These are phyloP conservation scores for Monosporascus sp. DNA, from an alignment of 2,329 filamentous ascomycete species.

Conservation along the genomic window DNA sequence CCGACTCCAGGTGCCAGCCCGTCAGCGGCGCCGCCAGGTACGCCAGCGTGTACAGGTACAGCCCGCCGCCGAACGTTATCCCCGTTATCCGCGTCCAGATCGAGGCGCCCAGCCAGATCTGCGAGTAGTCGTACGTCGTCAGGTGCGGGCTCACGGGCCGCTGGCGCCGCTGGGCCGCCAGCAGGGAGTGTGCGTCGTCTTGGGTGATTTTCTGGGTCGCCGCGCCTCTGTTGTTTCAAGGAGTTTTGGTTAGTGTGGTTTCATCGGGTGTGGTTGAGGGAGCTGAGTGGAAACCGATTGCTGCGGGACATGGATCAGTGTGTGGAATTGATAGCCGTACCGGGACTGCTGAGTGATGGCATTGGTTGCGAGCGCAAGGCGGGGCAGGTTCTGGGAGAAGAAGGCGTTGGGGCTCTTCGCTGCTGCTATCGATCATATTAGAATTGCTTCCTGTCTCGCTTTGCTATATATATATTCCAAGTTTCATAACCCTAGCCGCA, in stretches of 20 bases:
- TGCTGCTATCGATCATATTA: conserved; percentile 25
- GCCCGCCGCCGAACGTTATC: conserved; percentile 59
- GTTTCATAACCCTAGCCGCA: neutral
- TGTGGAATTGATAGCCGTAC: conserved; percentile 28
- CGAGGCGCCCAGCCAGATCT: conserved; percentile 75
- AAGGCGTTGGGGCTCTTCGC: conserved; percentile 40
- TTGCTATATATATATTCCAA: neutral
- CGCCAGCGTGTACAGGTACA: conserved; percentile 75
- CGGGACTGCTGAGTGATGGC: conserved; percentile 40
- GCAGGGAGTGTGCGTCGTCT: conserved; percentile 55
- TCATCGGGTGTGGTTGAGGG: too few relatives aligned
- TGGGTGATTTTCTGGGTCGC: conserved; percentile 53
- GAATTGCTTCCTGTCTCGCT: neutral
- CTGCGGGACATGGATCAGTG: neutral
- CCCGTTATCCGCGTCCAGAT: conserved; percentile 83
- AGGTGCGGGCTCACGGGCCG: conserved; percentile 85
- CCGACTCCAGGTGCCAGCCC: conserved; percentile 57
- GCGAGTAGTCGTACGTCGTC: conserved; percentile 76
- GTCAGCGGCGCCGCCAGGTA: conserved; percentile 77
- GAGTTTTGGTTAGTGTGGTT: neutral
- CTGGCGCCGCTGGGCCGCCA: conserved; percentile 72
- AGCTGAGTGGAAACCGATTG: too few relatives aligned
- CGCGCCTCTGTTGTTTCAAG: conserved; percentile 38
- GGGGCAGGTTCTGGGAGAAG: conserved; percentile 43
- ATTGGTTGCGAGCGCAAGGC: conserved; percentile 37